Percentiles rank a stretch among this genome's conserved stretches.
Conservation (phyloP, 345 rosid genomes). For the Theobroma cacao region DNA sequence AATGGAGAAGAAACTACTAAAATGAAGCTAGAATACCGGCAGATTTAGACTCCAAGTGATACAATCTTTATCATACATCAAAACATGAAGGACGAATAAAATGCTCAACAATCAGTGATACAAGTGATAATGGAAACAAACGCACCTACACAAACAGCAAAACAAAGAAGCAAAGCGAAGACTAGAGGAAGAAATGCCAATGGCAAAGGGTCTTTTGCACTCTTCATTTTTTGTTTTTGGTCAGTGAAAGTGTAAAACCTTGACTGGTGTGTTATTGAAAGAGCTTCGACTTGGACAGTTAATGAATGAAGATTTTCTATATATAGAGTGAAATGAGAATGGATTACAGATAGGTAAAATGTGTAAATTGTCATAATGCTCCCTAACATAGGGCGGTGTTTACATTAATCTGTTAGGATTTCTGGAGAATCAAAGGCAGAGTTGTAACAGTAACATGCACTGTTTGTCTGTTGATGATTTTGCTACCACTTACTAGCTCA, state of each 20-base stretch:
- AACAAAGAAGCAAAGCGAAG: neutral
- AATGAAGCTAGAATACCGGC: too few species aligned
- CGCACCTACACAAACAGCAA: slow-evolving; percentile 1
- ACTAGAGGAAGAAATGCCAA: neutral
- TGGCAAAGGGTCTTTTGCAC: neutral
- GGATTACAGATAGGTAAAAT: too few species aligned
- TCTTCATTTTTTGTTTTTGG: neutral
- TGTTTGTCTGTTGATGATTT: too few species aligned
- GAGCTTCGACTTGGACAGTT: neutral
- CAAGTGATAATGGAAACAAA: neutral
- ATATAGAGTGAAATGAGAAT: neutral
- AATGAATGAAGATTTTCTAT: slow-evolving; percentile 4
- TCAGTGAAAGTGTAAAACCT: neutral
- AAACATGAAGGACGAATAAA: neutral
- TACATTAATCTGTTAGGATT: too few species aligned
- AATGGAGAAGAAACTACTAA: neutral
- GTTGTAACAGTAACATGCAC: too few species aligned
- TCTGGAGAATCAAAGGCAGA: too few species aligned
- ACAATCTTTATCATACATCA: too few species aligned
- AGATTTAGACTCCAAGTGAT: too few species aligned
- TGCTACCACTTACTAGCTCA: too few species aligned
- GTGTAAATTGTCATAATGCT: too few species aligned
- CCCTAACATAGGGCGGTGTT: too few species aligned
- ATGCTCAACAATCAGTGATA: neutral
- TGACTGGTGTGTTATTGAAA: neutral